phyloP scores from a whole-genome alignment of 2,329 filamentous ascomycete genomes.

The Diaporthe ilicicola region DNA sequence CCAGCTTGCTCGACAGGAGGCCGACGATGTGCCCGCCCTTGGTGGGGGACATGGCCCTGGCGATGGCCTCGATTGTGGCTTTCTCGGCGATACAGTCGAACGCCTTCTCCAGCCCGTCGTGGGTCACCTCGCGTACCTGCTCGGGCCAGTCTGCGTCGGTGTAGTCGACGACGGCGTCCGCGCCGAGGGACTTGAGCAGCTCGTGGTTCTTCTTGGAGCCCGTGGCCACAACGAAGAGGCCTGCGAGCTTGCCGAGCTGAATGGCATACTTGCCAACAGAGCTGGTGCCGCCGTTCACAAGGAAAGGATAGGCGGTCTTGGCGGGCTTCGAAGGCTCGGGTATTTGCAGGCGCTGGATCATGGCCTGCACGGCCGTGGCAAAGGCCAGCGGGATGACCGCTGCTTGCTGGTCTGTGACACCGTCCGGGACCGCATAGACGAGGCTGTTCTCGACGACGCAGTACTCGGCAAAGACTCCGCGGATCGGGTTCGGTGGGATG shows the following conservation, averaged over 20 bases:
- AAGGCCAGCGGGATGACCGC: conserved; percentile 46
- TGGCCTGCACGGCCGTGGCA: conserved; percentile 53
- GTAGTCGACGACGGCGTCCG: conserved; percentile 34
- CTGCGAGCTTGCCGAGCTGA: conserved; percentile 34
- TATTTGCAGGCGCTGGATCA: conserved; percentile 42
- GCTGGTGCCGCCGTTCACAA: conserved; percentile 32
- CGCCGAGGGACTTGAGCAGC: conserved; percentile 31
- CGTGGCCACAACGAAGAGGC: conserved; percentile 33
- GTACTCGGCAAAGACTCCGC: conserved; percentile 45
- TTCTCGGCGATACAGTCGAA: conserved; percentile 43
- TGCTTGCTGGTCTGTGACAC: conserved; percentile 40
- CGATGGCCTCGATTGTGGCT: conserved; percentile 37
- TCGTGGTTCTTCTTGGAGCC: conserved; percentile 34
- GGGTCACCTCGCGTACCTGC: conserved; percentile 70
- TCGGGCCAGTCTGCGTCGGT: conserved; percentile 40
- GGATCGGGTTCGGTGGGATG: conserved; percentile 18
- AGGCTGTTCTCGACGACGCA: conserved; percentile 38
- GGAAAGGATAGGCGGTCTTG: conserved; percentile 42
- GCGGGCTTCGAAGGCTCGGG: conserved; percentile 43
- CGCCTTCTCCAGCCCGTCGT: conserved; percentile 55
- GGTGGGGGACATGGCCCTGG: conserved; percentile 40
- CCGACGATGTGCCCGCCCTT: conserved; percentile 40
- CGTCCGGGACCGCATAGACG: conserved; percentile 42
- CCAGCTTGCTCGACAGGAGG: conserved; percentile 28
- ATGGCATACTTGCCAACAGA: conserved; percentile 32